Evolutionary conservation across 139 green algal genomes (phyloP), one percentile per base, ranked within the genome.

Genomic region (Pedinophyceae sp.): DNA sequence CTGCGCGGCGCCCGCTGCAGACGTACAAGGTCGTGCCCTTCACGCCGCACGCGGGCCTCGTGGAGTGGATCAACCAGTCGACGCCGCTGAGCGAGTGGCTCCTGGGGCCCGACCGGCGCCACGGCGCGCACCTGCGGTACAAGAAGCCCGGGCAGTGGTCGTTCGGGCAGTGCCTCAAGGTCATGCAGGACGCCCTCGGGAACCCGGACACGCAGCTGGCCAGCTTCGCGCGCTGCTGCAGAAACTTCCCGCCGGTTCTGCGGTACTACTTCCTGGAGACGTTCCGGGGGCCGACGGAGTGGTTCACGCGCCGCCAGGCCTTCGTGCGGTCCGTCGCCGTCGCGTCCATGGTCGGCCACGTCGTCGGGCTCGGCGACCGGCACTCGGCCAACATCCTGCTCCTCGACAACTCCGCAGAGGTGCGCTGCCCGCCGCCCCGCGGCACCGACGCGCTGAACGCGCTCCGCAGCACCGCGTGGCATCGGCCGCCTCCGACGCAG

Each of bases 31-130:
- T 86, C 39, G 75, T 97, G 41, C 86, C 89, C 16, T 94, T 96
- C 65, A 81, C 74, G 6, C 88, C 89, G 13, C 62, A 50, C 4
- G 66, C 76, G 13, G 89, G 89, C 23, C 57, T 97, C 30, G 46
- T 97, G 43, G 71, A 95, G 67, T 97, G 90, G 90, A 87, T 97
- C 30, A 71, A 97, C 40, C 55, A 86, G 53, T 96, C 89, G 0
- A 54, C 77, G 38, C 65, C 76, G 4, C 62, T 93, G 27, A 61
- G 34, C 27, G 62, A 82, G 15, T 93, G 75, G 59, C 72, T 88
- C 30, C 46, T 74, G 20, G 68, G 67, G 5, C 29, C 28, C 15
- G 27, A 46, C 15, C 29, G 55, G 3, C 34, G 16, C 19, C 23
- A 19, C 3, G 69, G 68, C 5, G 73, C 73, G 20, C 72, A 81